These are phyloP conservation scores for Tribonema minus DNA, from an alignment of 108 stramenopile species.

Conservation along the genomic window DNA sequence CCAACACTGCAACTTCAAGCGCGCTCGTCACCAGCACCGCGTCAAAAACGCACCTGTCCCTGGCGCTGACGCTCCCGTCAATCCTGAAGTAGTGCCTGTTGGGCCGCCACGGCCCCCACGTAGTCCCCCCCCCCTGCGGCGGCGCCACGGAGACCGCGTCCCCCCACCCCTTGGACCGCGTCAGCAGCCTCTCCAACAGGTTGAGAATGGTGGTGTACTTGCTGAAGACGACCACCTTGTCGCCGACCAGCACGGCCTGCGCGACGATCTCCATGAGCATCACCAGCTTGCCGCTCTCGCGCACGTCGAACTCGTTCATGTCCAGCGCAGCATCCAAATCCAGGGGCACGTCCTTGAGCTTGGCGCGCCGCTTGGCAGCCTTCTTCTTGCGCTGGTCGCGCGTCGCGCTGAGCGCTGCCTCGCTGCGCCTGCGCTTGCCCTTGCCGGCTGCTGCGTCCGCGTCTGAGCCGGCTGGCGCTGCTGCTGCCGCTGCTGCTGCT, in stretches of 20 bases:
- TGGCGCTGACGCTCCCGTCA: constrained; percentile 7
- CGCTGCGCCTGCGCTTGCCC: too few species aligned
- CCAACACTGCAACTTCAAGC: too few species aligned
- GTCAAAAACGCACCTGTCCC: constrained; percentile 3
- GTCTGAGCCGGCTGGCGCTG: background rate
- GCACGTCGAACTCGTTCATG: too few species aligned
- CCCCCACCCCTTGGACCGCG: constrained; percentile 15
- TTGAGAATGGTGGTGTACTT: constrained; percentile 6
- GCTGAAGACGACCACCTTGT: constrained; percentile 46
- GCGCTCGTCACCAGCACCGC: background rate
- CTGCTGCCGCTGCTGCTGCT: background rate
- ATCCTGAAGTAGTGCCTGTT: constrained; percentile 29
- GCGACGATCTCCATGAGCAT: constrained; percentile 46
- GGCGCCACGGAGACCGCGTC: background rate
- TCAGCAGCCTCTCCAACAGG: constrained; percentile 22
- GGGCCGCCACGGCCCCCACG: constrained; percentile 20
- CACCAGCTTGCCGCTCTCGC: too few species aligned
- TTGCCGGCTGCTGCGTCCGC: too few species aligned
- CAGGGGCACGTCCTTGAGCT: too few species aligned
- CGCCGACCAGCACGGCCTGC: constrained; percentile 2
- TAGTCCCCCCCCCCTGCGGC: too few species aligned
- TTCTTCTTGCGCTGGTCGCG: too few species aligned
- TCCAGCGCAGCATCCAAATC: too few species aligned
- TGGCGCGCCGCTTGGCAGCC: too few species aligned
- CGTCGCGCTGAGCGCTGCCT: too few species aligned